Conservation (phyloP, 2,329 filamentous ascomycete genomes). For the Calonectria crousiana region DNA sequence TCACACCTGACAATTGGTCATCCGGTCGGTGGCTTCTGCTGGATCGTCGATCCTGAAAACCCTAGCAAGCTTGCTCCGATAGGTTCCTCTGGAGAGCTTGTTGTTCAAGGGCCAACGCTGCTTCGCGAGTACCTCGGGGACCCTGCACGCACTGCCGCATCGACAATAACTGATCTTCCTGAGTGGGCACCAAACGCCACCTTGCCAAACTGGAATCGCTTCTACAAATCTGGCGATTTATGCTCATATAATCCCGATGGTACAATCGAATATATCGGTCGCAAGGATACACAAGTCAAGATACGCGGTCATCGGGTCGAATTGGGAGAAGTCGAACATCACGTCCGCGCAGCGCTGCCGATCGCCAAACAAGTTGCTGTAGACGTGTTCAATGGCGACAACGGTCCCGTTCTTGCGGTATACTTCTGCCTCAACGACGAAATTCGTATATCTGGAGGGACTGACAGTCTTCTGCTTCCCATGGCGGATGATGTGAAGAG, state of each 20-base stretch:
- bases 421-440: neutral
- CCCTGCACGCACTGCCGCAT: neutral
- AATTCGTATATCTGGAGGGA: neutral
- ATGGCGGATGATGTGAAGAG: neutral
- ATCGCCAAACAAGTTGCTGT: neutral
- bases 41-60: neutral
- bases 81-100: neutral
- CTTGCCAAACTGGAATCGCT: neutral
- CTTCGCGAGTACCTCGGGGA: neutral
- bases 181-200: neutral
- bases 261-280: conserved; percentile 57
- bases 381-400: neutral
- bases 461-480: neutral
- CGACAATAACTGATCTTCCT: neutral
- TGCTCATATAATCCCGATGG: conserved; percentile 56
- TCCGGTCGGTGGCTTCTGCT: conserved; percentile 41
- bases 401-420: neutral
- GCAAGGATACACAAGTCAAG: conserved; percentile 55
- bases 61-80: neutral
- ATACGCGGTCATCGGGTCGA: conserved; percentile 64
- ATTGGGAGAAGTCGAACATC: conserved; percentile 52
- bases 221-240: conserved; percentile 63
- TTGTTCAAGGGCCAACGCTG: neutral
- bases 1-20: neutral
- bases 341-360: neutral